A percentile compares a stretch with the other conserved stretches of the same genome.
These are phyloP conservation scores for Amanita fuliginea DNA, from an alignment of 768 basidiomycete species.

Conservation along the genomic window DNA sequence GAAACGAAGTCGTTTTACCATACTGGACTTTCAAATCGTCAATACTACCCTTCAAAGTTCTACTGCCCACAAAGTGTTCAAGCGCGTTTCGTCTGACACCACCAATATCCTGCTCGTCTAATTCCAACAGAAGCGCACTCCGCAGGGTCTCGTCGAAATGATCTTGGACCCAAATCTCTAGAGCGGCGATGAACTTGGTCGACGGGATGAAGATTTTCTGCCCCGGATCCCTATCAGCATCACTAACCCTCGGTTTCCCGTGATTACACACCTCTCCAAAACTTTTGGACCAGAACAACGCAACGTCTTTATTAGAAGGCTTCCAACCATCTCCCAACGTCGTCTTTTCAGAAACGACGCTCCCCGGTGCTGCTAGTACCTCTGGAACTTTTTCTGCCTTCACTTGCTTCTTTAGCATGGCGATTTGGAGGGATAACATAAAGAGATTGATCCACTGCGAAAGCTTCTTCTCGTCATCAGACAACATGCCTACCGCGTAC, in stretches of 20 bases:
- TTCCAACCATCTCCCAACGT: slow-evolving; percentile 7
- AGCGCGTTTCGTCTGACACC: slow-evolving; percentile 13
- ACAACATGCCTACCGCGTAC: slow-evolving; percentile 11
- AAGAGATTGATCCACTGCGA: slow-evolving; percentile 15
- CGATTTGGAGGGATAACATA: slow-evolving; percentile 6
- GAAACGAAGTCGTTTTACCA: slow-evolving; percentile 1
- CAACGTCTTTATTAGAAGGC: slow-evolving; percentile 9
- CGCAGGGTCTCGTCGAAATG: slow-evolving; percentile 9
- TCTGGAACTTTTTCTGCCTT: neutral
- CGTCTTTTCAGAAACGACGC: neutral
- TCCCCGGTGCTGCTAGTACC: neutral
- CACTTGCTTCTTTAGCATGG: neutral
- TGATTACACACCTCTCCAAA: slow-evolving; percentile 11
- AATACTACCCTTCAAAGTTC: slow-evolving; percentile 8
- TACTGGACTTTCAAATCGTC: neutral
- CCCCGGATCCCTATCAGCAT: neutral
- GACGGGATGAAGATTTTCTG: neutral
- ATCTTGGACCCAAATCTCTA: slow-evolving; percentile 8
- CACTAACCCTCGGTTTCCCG: too few species aligned
- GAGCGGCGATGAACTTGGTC: slow-evolving; percentile 4
- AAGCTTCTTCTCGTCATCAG: slow-evolving; percentile 14
- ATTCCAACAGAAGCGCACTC: slow-evolving; percentile 6
- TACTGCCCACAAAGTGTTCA: slow-evolving; percentile 9
- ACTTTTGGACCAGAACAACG: slow-evolving; percentile 14
- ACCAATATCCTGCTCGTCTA: slow-evolving; percentile 14